These are phyloP conservation scores for Stevia rebaudiana DNA, from an alignment of 140 eudicot genomes.

Conservation along the genomic window DNA sequence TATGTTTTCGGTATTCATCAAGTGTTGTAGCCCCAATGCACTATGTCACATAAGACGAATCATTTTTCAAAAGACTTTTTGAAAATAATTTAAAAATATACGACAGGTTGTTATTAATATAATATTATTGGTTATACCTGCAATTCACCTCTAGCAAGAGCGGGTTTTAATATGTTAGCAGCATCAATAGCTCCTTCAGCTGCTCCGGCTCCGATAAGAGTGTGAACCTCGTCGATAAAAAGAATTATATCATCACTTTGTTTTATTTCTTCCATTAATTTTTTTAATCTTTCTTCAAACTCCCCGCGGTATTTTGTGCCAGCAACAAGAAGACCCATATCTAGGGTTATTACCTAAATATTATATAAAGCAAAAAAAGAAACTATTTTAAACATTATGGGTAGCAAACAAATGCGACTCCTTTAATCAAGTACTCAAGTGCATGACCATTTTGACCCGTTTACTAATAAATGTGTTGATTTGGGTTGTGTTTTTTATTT, in stretches of 20 bases:
- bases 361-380: neutral
- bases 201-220: slow-evolving; percentile 91
- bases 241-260: slow-evolving; percentile 79
- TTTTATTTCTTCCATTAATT: slow-evolving; percentile 86
- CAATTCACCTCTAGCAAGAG: slow-evolving; percentile 85
- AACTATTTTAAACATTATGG: too few relatives aligned
- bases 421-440: too few relatives aligned
- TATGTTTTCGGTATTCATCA: slow-evolving; percentile 89
- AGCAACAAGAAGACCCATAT: slow-evolving; percentile 90
- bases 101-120: too few relatives aligned
- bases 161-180: slow-evolving; percentile 89
- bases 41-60: slow-evolving; percentile 32
- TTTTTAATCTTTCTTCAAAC: slow-evolving; percentile 85
- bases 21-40: slow-evolving; percentile 93
- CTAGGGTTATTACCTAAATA: slow-evolving; percentile 81
- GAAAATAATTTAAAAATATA: too few relatives aligned
- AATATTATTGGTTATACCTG: slow-evolving; percentile 47
- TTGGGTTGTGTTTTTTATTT: too few relatives aligned
- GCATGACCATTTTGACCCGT: too few relatives aligned
- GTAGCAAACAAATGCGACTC: too few relatives aligned
- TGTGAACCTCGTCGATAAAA: slow-evolving; percentile 88
- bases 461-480: too few relatives aligned
- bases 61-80: neutral
- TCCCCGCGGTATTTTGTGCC: slow-evolving; percentile 96
- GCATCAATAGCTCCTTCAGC: slow-evolving; percentile 93